phyloP scores from a whole-genome alignment of 2,329 filamentous ascomycete species.

The Emmonsia crescens region DNA sequence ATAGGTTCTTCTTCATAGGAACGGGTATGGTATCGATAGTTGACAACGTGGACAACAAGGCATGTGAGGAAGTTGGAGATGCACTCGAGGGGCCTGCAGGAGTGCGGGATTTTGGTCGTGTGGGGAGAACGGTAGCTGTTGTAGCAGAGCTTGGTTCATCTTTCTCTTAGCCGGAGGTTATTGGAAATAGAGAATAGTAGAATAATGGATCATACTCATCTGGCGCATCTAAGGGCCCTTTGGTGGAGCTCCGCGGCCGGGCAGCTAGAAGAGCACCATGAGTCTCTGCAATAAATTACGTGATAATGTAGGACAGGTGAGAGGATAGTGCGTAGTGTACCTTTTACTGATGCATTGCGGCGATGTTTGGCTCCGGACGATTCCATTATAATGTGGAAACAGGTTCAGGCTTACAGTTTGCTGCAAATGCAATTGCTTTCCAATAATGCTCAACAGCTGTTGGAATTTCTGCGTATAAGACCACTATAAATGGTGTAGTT shows the following conservation, averaged over 20 bases:
- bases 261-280: slow-evolving; percentile 21
- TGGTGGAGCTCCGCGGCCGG: slow-evolving; percentile 47
- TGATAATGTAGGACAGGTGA: slow-evolving; percentile 8
- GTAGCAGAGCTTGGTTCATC: neutral
- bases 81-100: neutral
- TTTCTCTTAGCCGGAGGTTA: neutral
- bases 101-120: neutral
- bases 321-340: slow-evolving; percentile 15
- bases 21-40: neutral
- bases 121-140: neutral
- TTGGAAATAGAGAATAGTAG: slow-evolving; percentile 1
- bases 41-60: neutral
- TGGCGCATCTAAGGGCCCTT: slow-evolving; percentile 60
- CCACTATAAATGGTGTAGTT: neutral
- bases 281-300: neutral
- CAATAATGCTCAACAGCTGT: neutral
- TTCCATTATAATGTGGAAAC: slow-evolving; percentile 13
- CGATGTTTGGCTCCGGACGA: slow-evolving; percentile 20
- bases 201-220: slow-evolving; percentile 49
- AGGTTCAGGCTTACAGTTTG: neutral
- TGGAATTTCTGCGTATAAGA: neutral
- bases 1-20: slow-evolving; percentile 52
- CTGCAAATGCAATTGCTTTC: neutral
- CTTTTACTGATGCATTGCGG: slow-evolving; percentile 26
- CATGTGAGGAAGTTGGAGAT: neutral